These are phyloP conservation scores for Aureobasidium namibiae DNA, from an alignment of 2,329 filamentous ascomycete species.

Conservation along the genomic window DNA sequence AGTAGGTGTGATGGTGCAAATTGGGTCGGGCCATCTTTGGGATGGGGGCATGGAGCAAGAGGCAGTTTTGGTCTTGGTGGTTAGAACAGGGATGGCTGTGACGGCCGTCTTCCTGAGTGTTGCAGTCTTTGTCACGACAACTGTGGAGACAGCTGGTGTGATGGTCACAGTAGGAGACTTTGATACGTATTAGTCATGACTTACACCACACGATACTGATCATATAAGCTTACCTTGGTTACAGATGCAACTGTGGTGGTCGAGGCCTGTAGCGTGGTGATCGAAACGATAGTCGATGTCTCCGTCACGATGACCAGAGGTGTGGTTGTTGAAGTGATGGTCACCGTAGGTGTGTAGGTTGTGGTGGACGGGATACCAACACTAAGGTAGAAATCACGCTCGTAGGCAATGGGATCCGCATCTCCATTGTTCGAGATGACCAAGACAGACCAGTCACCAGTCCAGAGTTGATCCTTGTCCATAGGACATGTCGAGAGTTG, in stretches of 20 bases:
- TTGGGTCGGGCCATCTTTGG: constrained; percentile 21
- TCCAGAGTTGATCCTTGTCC: constrained; percentile 34
- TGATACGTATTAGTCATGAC: not conserved
- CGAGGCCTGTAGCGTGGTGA: not conserved
- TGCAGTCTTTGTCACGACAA: constrained; percentile 23
- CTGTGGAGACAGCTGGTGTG: constrained; percentile 16
- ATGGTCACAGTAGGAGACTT: constrained; percentile 14
- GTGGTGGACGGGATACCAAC: constrained; percentile 28
- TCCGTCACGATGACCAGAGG: constrained; percentile 13
- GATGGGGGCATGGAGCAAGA: constrained; percentile 23
- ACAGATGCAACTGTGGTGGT: constrained; percentile 12
- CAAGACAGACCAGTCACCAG: constrained; percentile 37
- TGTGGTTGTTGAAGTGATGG: constrained; percentile 20
- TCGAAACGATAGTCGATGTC: not conserved
- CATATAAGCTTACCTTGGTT: not conserved
- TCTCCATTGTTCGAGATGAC: constrained; percentile 36
- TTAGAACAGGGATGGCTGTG: constrained; percentile 14
- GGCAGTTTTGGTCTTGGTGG: constrained; percentile 26
- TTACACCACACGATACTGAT: not conserved
- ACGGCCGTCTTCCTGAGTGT: constrained; percentile 22
- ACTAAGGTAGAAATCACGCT: constrained; percentile 33
- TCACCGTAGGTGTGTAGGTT: constrained; percentile 22
- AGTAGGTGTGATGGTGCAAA: constrained; percentile 22
- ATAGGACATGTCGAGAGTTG: constrained; percentile 36
- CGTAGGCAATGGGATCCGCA: constrained; percentile 36